phyloP scores from a whole-genome alignment of 331 rosid genomes.

The Erythrophleum ivorense region DNA sequence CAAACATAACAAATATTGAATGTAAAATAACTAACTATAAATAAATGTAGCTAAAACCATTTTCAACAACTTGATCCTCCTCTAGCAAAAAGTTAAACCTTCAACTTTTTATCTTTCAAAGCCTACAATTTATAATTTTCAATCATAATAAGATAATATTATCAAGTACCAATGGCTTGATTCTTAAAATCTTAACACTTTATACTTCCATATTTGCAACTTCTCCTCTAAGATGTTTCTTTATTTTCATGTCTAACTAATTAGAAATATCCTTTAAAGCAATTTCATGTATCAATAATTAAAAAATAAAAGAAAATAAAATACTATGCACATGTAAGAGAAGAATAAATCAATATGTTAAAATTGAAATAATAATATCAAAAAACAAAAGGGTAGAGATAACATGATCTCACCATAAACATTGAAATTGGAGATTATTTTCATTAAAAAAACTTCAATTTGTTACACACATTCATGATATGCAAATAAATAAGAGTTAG shows the following conservation, averaged over 20 bases:
- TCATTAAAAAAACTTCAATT: too few species aligned
- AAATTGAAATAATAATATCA: too few species aligned
- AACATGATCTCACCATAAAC: too few species aligned
- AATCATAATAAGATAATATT: conserved; percentile 1
- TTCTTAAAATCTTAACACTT: background rate
- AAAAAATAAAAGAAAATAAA: background rate
- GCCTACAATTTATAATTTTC: conserved; percentile 47
- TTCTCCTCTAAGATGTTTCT: conserved; percentile 86
- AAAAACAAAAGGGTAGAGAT: too few species aligned
- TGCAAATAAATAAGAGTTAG: too few species aligned
- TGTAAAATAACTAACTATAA: too few species aligned
- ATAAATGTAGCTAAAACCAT: too few species aligned
- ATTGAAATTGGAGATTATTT: too few species aligned
- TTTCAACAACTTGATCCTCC: conserved; percentile 40
- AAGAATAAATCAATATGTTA: conserved; percentile 3
- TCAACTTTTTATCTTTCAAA: conserved; percentile 78
- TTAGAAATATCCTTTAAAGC: conserved; percentile 56
- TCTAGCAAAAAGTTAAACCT: conserved; percentile 66
- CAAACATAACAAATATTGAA: too few species aligned
- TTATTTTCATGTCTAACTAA: conserved; percentile 59
- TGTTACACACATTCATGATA: too few species aligned
- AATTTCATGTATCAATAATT: background rate
- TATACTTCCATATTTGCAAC: conserved; percentile 72
- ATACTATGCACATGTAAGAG: background rate
- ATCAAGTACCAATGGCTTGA: background rate